Evolutionary conservation across 352 stramenopile species (phyloP), one percentile per base, ranked within the genome.

Genomic region (Albugo candida): DNA sequence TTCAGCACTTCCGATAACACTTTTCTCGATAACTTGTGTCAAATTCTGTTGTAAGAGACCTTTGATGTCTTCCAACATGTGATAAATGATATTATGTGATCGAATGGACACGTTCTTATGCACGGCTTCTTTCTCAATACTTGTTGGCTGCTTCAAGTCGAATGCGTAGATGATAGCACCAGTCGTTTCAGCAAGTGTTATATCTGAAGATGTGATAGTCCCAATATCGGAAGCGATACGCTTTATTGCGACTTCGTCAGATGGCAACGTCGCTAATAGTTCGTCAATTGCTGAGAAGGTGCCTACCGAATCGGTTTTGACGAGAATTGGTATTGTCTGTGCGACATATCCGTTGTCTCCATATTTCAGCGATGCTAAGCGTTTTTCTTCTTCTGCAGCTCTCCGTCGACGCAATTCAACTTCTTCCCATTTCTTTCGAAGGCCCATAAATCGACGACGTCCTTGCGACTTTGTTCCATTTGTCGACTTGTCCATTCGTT

Each of bases 261-360:
- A 65, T 24, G 66, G 67, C 47, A 95, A 55, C 16, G 74, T 70
- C 40, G 73, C 61, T 46, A 91, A 76, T 20, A 92, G 62, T n/a
- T 86, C 68, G 48, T 83, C 70, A 38, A 86, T 87, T 47, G 95
- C 95, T 48, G 97, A 78, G 18, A 97, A 92, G 36, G 95, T 92
- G 43, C 95, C 95, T 46, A 97, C 87, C n/a, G 93, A 89, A 60
- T 99, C 95, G 13, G 94, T 95, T 70, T 99, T 99, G 21, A 99
- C 70, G 24, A 99, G 80, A 41, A 99, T 93, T 24, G 88, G 94
- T 52, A 99, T 86, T 54, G 96, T 73, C 51, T 93, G 92, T 13
- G 76, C 61, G 50, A 97, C 73, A 55, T 97, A 96, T 0, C 60
- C 68, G 14, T 81, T 66, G 43, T 85, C 73, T 45, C 72, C 72